Percentiles rank a stretch among this genome's conserved stretches.
Evolutionary conservation across 805 yeast genomes (phyloP).

Genomic region (Spencermartinsiella europaea): DNA sequence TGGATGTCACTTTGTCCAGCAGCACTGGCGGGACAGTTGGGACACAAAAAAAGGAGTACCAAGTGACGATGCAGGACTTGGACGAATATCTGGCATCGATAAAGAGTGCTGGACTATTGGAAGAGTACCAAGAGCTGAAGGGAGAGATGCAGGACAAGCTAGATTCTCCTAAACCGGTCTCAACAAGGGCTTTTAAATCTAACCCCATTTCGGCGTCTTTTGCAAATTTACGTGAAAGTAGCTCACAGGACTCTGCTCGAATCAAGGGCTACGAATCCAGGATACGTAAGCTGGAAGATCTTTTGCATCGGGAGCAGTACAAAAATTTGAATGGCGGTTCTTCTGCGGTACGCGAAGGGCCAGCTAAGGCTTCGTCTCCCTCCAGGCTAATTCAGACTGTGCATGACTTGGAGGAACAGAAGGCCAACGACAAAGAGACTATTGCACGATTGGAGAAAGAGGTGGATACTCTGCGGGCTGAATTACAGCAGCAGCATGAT

Average conservation of each 20-base stretch:
- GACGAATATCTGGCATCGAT: slow-evolving; percentile 15
- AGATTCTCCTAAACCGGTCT: neutral
- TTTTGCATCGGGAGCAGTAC: slow-evolving; percentile 64
- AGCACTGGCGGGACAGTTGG: no score
- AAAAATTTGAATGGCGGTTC: slow-evolving; percentile 6
- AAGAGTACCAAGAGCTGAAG: slow-evolving; percentile 24
- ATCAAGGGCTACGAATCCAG: slow-evolving; percentile 63
- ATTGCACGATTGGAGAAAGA: slow-evolving; percentile 10
- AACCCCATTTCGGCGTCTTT: slow-evolving; percentile 5
- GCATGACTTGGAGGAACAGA: slow-evolving; percentile 16
- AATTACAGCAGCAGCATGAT: neutral
- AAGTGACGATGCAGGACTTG: slow-evolving; percentile 15
- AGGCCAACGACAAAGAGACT: slow-evolving; percentile 2
- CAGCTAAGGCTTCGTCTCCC: slow-evolving; percentile 1
- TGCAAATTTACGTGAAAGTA: slow-evolving; percentile 1
- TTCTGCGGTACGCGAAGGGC: neutral
- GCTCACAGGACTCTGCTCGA: slow-evolving; percentile 31
- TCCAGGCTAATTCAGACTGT: slow-evolving; percentile 14
- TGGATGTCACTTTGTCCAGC: slow-evolving; percentile 5
- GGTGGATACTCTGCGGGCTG: neutral
- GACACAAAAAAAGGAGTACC: slow-evolving; percentile 14
- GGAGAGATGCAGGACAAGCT: slow-evolving; percentile 25
- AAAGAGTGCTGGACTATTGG: slow-evolving; percentile 22
- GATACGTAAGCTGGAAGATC: slow-evolving; percentile 69
- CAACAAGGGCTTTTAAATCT: slow-evolving; percentile 10